Conservation (phyloP, 2,329 filamentous ascomycete genomes). For the Arthroderma sp. region DNA sequence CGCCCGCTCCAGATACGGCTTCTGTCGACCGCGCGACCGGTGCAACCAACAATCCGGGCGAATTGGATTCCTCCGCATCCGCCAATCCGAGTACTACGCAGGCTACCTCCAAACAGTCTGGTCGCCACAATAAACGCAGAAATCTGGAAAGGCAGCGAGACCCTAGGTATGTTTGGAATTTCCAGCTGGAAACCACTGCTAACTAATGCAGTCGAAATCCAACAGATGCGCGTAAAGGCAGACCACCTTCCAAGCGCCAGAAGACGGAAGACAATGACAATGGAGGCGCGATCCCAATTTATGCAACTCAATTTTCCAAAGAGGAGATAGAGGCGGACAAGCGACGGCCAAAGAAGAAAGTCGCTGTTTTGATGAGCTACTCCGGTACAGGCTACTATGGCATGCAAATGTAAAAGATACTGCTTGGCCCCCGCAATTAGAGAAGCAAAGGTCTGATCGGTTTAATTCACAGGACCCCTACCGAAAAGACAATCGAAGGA, state of each 20-base stretch:
- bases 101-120: neutral
- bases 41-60: no score
- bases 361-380: constrained; percentile 90
- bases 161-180: constrained; percentile 40
- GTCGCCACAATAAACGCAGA: constrained; percentile 44
- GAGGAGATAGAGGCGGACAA: constrained; percentile 82
- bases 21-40: no score
- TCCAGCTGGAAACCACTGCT: constrained; percentile 19
- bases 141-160: constrained; percentile 51
- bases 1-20: no score
- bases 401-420: constrained; percentile 59
- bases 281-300: constrained; percentile 34
- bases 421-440: neutral
- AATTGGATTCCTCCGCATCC: no score
- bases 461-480: constrained; percentile 27
- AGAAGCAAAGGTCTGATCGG: constrained; percentile 1
- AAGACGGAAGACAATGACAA: constrained; percentile 38
- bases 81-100: no score
- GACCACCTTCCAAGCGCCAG: constrained; percentile 42
- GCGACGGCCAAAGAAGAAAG: constrained; percentile 85
- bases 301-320: constrained; percentile 48
- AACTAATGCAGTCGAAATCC: constrained; percentile 40
- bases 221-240: constrained; percentile 40
- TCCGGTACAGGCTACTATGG: constrained; percentile 93
- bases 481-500: constrained; percentile 87